Conservation (phyloP, 2,329 filamentous ascomycete genomes). For the Boeremia lycopersici region DNA sequence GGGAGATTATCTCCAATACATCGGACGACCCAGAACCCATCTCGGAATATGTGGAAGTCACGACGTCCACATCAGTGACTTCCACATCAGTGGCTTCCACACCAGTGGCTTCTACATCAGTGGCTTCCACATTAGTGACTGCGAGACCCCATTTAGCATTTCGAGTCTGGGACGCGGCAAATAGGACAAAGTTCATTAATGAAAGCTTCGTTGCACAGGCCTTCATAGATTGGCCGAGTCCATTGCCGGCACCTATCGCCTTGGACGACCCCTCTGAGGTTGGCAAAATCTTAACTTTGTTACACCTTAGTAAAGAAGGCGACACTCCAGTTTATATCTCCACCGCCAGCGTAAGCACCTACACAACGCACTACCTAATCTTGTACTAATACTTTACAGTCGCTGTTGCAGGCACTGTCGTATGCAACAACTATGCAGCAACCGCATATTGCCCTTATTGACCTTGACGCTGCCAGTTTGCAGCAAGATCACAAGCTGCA, state of each 20-base stretch:
- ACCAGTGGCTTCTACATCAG: no score
- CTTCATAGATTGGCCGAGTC: background rate
- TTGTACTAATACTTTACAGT: background rate
- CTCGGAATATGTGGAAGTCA: background rate
- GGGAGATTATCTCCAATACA: background rate
- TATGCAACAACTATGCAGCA: constrained; percentile 12
- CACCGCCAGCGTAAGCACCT: background rate
- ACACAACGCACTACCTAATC: background rate
- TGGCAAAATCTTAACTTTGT: background rate
- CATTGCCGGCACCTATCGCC: constrained; percentile 7
- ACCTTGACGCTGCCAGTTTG: background rate
- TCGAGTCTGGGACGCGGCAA: constrained; percentile 15
- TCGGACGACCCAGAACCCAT: background rate
- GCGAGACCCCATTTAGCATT: background rate
- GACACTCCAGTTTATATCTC: constrained; percentile 13
- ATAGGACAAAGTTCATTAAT: constrained; percentile 4
- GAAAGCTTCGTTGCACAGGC: constrained; percentile 10
- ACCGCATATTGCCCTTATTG: constrained; percentile 5
- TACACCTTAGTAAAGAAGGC: constrained; percentile 9
- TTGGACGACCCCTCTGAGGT: background rate
- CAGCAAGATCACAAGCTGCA: background rate
- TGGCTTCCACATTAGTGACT: background rate
- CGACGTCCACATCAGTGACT: no score
- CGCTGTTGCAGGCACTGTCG: constrained; percentile 3
- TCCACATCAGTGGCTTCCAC: no score